Base-by-base conservation (phyloP, 352 stramenopile species). In the Globisporangium mamillatum region DNA sequence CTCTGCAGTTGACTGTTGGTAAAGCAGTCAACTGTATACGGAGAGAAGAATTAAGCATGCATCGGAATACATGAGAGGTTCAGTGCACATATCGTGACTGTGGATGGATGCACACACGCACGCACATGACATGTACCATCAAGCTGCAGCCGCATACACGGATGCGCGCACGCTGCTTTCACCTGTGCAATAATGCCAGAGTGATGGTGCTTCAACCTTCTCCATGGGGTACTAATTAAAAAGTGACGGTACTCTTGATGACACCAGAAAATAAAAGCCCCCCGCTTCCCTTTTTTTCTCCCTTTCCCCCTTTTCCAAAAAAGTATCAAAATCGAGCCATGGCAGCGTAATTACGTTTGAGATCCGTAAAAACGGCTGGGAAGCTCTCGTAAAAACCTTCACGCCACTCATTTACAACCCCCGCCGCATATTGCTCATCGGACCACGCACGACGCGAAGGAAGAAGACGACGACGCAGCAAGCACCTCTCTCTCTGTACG, bases 351-450 rank as follows among this genome's bases (percentile, higher is more conserved):
- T 71, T 78, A 78, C 72, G 12, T 1, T 1, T 36, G 4, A 22
- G 41, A 73, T 56, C 48, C 29, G 68, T 75, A 74, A 77, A 68
- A 69, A 71, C 1, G 25, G 2, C 27, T 41, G 27, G 16, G 16
- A 29, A 61, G 12, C 18, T 25, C 16, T 60, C 52, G 66, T 70
- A 71, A 71, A 71, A 71, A 63, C 66, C 36, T 60, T 60, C 50
- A 59, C 66, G 66, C 77, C 77, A 84, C 66, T 81, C 77, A 84
- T 84, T 84, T 75, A 70, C 66, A 29, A 60, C 59, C 64, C 44
- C 60, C 52, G 22, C 36, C 44, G 32, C 34, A 65, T 41, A 64
- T 52, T 52, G 44, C 44, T 52, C 56, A 64, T 53, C 64, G 29
- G 36, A 46, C 53, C 53, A 62, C 59, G 57, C 57, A 66, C 66